Conservation (phyloP, 371 early-diverging fungal species). For the Mucor racemosus region DNA sequence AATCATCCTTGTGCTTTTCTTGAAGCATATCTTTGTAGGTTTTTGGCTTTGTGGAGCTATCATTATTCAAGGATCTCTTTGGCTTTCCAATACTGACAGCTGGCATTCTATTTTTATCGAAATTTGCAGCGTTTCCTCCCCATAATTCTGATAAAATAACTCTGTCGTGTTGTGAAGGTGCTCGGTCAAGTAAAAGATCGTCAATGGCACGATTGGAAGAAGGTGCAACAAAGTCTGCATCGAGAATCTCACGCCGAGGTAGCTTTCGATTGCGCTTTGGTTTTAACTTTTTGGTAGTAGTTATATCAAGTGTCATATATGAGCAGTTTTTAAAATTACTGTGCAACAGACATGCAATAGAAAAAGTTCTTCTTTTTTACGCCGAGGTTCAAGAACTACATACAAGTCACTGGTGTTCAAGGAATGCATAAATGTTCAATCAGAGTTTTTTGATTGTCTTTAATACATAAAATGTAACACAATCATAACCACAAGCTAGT, state of each 20-base stretch:
- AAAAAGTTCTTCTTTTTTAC: neutral
- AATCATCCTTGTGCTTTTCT: neutral
- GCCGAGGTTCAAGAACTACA: neutral
- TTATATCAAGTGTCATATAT: neutral
- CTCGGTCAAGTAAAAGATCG: neutral
- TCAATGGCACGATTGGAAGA: neutral
- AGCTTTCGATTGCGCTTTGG: constrained; percentile 15
- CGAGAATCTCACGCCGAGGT: constrained; percentile 15
- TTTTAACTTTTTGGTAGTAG: neutral
- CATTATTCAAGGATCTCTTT: neutral
- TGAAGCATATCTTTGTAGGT: constrained; percentile 2
- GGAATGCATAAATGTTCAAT: neutral
- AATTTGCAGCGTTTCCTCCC: neutral
- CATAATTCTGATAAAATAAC: constrained; percentile 20
- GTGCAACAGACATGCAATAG: neutral
- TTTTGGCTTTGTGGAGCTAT: neutral
- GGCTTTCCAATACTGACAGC: constrained; percentile 7
- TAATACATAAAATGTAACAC: neutral
- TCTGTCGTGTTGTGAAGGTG: constrained; percentile 20
- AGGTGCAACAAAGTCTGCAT: constrained; percentile 17
- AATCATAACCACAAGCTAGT: neutral
- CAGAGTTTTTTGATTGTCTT: neutral
- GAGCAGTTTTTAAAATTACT: neutral
- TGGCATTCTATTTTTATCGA: neutral
- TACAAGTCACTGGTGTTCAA: neutral